Conservation (phyloP, 441 rosid genomes). For the Mallotus repandus region DNA sequence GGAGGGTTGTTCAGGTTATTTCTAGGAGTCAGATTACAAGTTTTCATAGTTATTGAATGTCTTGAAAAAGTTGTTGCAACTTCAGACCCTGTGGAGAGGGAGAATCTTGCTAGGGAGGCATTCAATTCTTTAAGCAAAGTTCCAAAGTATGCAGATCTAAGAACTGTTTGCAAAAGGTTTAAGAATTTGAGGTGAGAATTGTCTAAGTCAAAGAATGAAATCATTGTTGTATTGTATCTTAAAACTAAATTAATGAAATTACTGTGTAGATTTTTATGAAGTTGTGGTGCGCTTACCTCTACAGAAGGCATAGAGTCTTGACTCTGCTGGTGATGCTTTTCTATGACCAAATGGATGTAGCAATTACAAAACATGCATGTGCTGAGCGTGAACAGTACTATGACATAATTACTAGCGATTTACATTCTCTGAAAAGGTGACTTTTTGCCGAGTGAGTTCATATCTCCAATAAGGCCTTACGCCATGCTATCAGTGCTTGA, state of each 20-base stretch:
- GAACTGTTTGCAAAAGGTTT: constrained; percentile 93
- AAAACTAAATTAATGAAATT: constrained; percentile 26
- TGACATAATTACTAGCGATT: constrained; percentile 74
- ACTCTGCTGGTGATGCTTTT: constrained; percentile 92
- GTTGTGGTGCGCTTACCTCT: constrained; percentile 91
- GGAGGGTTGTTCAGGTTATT: constrained; percentile 97
- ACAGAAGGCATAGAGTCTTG: constrained; percentile 89
- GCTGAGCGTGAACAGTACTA: constrained; percentile 86
- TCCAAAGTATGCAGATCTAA: constrained; percentile 92
- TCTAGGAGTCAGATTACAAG: constrained; percentile 94
- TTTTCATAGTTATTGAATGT: constrained; percentile 95
- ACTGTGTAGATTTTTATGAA: constrained; percentile 86
- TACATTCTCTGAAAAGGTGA: constrained; percentile 69
- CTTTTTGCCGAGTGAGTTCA: constrained; percentile 46
- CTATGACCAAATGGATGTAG: constrained; percentile 82
- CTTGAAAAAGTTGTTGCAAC: constrained; percentile 84
- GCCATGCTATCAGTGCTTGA: constrained; percentile 53
- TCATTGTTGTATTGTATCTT: constrained; percentile 15
- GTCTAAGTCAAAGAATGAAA: constrained; percentile 21
- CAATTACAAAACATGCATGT: constrained; percentile 68
- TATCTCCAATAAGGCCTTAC: constrained; percentile 54
- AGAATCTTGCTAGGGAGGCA: constrained; percentile 87
- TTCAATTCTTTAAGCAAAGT: constrained; percentile 79
- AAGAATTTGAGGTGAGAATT: constrained; percentile 78
- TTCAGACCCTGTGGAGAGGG: constrained; percentile 68